Evolutionary conservation across 352 stramenopile species (phyloP).

Genomic region (Chrysophaeum taylorii): DNA sequence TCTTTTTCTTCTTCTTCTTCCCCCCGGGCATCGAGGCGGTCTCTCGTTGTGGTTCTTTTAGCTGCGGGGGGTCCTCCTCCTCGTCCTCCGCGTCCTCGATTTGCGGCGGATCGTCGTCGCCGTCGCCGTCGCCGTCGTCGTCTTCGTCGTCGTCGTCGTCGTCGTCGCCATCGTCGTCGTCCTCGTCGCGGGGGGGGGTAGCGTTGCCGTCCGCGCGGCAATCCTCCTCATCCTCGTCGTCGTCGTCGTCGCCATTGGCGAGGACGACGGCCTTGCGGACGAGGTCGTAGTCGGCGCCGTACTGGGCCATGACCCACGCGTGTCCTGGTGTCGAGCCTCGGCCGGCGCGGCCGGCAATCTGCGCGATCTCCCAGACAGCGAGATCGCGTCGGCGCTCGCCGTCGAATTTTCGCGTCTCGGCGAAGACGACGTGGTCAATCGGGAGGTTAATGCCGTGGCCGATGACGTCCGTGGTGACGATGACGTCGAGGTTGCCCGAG

Average conservation of each 20-base stretch:
- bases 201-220: background rate
- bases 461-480: conserved; percentile 4
- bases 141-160: too few species aligned
- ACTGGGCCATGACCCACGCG: background rate
- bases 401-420: conserved; percentile 1
- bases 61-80: too few species aligned
- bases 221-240: background rate
- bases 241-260: background rate
- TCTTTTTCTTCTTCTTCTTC: too few species aligned
- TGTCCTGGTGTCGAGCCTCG: background rate
- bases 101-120: too few species aligned
- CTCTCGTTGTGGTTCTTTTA: too few species aligned
- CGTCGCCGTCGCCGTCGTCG: too few species aligned
- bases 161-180: too few species aligned
- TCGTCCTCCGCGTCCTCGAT: too few species aligned
- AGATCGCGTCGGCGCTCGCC: background rate
- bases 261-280: background rate
- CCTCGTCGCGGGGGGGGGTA: too few species aligned
- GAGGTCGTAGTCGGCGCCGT: background rate
- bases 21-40: too few species aligned
- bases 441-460: conserved; percentile 7
- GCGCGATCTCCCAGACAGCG: background rate
- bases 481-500: background rate
- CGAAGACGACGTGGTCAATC: conserved; percentile 8
- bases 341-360: background rate